These are phyloP conservation scores for Leucosporidium scottii DNA, from an alignment of 768 basidiomycete species.

Conservation along the genomic window DNA sequence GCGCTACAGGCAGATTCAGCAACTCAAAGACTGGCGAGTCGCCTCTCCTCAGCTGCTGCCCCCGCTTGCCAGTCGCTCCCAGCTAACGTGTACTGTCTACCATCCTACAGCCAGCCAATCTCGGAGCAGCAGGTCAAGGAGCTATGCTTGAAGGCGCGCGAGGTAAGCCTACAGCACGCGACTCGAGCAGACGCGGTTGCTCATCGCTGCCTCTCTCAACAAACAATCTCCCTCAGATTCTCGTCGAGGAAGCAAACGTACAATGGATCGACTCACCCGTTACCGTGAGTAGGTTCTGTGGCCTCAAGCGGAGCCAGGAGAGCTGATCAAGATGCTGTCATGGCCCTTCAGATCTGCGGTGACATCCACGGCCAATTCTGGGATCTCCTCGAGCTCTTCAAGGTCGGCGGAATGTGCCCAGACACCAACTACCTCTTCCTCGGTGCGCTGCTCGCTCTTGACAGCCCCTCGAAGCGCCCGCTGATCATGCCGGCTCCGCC, in stretches of 20 bases:
- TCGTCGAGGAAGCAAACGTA: constrained; percentile 84
- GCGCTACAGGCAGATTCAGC: constrained; percentile 73
- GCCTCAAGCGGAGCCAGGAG: not conserved
- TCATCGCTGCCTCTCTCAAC: not conserved
- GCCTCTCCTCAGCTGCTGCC: not conserved
- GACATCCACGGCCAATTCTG: constrained; percentile 98
- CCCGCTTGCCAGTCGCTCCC: not conserved
- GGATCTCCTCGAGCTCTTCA: constrained; percentile 71
- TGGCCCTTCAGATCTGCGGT: constrained; percentile 51
- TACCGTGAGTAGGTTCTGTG: constrained; percentile 47
- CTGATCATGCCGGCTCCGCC: not conserved
- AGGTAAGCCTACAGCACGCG: constrained; percentile 42
- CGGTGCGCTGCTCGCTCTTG: constrained; percentile 37
- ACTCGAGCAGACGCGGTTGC: not conserved
- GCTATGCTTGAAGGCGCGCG: constrained; percentile 89
- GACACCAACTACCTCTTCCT: constrained; percentile 51
- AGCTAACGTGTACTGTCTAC: not conserved
- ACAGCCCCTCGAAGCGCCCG: not conserved
- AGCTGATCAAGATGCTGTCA: not conserved
- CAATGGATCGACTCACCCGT: constrained; percentile 93
- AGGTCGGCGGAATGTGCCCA: constrained; percentile 44
- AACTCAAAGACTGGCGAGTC: constrained; percentile 61
- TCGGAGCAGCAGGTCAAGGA: constrained; percentile 93
- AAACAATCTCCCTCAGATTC: constrained; percentile 6
- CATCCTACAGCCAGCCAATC: constrained; percentile 62